Conservation (phyloP, 2,329 filamentous ascomycete genomes). For the Aureobasidium sp. region DNA sequence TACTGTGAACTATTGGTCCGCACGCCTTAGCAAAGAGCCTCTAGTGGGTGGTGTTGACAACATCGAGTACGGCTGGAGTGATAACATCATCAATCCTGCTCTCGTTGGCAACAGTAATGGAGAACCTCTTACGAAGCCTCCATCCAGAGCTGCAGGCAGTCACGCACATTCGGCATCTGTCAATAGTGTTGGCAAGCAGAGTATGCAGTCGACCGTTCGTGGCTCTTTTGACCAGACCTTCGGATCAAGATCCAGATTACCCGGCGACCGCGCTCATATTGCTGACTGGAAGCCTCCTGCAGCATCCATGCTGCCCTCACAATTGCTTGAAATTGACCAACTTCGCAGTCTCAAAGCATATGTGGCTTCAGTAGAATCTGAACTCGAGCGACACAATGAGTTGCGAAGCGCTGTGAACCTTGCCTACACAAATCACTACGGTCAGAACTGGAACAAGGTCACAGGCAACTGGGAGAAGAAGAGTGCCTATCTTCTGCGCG, state of each 20-base stretch:
- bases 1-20: slow-evolving; percentile 97
- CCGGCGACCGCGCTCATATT: slow-evolving; percentile 77
- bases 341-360: slow-evolving; percentile 68
- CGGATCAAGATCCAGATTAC: slow-evolving; percentile 57
- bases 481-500: slow-evolving; percentile 79
- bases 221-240: slow-evolving; percentile 52
- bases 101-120: slow-evolving; percentile 26
- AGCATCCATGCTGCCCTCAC: slow-evolving; percentile 82
- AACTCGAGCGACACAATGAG: slow-evolving; percentile 81
- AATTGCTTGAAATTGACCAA: slow-evolving; percentile 72
- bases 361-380: slow-evolving; percentile 76
- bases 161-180: slow-evolving; percentile 21
- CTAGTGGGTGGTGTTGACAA: slow-evolving; percentile 90
- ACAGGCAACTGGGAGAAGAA: slow-evolving; percentile 98
- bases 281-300: slow-evolving; percentile 84
- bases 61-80: slow-evolving; percentile 95
- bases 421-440: slow-evolving; percentile 75
- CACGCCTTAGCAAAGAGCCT: slow-evolving; percentile 86
- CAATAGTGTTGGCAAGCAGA: slow-evolving; percentile 25
- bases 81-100: slow-evolving; percentile 61
- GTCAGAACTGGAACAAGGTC: slow-evolving; percentile 71
- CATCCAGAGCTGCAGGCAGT: background rate
- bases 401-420: slow-evolving; percentile 80
- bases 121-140: slow-evolving; percentile 1
- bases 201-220: slow-evolving; percentile 47